These are phyloP conservation scores for Daldinia concentrica DNA, from an alignment of 495 filamentous ascomycete genomes.

Conservation along the genomic window DNA sequence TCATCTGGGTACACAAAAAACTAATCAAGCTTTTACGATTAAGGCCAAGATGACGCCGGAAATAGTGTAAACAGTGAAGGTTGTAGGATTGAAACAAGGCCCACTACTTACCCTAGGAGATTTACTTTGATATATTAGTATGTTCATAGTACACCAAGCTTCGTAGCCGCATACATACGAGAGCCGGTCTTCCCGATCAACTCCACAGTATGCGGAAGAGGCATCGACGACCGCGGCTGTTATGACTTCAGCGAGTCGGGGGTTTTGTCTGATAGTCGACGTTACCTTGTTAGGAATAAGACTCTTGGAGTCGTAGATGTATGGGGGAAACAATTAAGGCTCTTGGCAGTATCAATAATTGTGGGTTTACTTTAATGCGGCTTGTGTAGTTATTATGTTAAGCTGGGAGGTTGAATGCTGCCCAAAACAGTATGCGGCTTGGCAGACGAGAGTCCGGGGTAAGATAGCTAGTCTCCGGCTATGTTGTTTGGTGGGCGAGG, in stretches of 20 bases:
- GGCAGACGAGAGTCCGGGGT: constrained; percentile 37
- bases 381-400: constrained; percentile 10
- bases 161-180: neutral
- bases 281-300: constrained; percentile 23
- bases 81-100: constrained; percentile 33
- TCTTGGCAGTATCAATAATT: constrained; percentile 43
- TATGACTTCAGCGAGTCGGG: constrained; percentile 21
- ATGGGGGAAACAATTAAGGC: constrained; percentile 18
- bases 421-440: constrained; percentile 32
- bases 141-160: constrained; percentile 7
- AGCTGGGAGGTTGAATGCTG: constrained; percentile 13
- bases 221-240: constrained; percentile 1
- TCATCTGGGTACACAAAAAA: neutral
- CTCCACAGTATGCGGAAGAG: constrained; percentile 9
- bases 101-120: constrained; percentile 19
- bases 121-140: constrained; percentile 2
- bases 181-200: neutral
- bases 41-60: constrained; percentile 5
- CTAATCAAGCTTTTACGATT: neutral
- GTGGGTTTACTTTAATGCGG: constrained; percentile 35
- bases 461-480: constrained; percentile 6
- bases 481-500: neutral
- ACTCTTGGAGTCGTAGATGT: constrained; percentile 16
- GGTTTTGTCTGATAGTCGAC: constrained; percentile 27
- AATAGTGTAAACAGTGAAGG: constrained; percentile 23